These are phyloP conservation scores for Brachypodium distachyon DNA, from an alignment of 202 grass and related monocot genomes.

Conservation along the genomic window DNA sequence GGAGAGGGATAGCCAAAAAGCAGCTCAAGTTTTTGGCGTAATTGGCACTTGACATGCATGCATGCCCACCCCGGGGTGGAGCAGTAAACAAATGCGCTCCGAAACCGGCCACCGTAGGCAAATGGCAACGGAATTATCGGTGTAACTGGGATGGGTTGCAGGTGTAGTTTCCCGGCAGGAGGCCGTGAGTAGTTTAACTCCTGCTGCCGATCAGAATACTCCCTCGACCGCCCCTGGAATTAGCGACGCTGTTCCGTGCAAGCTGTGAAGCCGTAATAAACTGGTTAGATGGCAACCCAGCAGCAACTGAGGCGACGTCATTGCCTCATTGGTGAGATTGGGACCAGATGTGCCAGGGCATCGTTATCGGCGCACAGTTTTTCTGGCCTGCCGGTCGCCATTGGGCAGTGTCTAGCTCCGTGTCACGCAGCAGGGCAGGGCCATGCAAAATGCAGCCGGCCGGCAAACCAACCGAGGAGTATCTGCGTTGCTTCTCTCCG, in stretches of 20 bases:
- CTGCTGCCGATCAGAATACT: neutral
- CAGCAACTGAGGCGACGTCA: conserved; percentile 30
- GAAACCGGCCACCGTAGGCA: conserved; percentile 9
- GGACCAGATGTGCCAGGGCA: neutral
- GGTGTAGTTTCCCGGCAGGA: conserved; percentile 42
- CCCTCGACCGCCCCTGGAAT: neutral
- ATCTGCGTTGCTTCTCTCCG: neutral
- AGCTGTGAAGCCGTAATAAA: neutral
- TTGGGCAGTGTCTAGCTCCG: neutral
- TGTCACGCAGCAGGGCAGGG: no score
- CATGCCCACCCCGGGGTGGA: neutral
- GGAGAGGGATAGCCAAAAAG: neutral
- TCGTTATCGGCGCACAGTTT: conserved; percentile 3
- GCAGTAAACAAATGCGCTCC: conserved; percentile 27
- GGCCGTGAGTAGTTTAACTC: conserved; percentile 27
- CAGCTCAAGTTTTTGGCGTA: conserved; percentile 5
- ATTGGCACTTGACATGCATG: conserved; percentile 10
- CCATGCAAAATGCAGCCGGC: no score
- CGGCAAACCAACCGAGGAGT: neutral
- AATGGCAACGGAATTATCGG: neutral
- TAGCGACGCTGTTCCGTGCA: neutral
- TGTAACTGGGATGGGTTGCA: neutral
- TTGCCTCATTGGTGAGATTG: no score
- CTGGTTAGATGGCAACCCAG: conserved; percentile 13
- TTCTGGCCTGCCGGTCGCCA: neutral